Evolutionary conservation across 1,284 basidiomycete genomes (phyloP).

Genomic region (Grifola frondosa): DNA sequence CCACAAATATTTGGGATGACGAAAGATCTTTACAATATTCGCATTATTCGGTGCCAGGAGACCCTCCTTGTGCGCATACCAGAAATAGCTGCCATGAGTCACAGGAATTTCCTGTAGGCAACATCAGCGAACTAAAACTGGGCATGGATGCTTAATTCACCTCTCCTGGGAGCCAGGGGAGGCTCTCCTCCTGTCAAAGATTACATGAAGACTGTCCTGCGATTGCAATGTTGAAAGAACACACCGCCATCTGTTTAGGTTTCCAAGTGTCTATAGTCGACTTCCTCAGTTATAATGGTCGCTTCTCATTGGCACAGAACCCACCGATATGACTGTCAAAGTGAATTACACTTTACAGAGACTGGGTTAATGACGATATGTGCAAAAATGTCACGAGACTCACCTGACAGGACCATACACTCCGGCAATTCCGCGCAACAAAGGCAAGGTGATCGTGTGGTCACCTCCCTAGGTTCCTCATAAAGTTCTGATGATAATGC

Average conservation of each 20-base stretch:
- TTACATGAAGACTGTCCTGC: too few species aligned
- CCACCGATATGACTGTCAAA: slow-evolving; percentile 40
- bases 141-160: slow-evolving; percentile 5
- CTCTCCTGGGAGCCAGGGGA: slow-evolving; percentile 36
- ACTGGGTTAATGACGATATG: neutral
- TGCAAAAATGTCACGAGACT: neutral
- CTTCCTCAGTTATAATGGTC: too few species aligned
- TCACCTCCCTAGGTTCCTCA: slow-evolving; percentile 34
- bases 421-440: slow-evolving; percentile 35
- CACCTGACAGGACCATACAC: slow-evolving; percentile 38
- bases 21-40: slow-evolving; percentile 33
- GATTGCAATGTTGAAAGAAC: neutral
- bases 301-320: too few species aligned
- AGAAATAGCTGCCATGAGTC: slow-evolving; percentile 42
- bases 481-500: neutral
- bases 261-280: slow-evolving; percentile 31
- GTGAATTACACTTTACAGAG: slow-evolving; percentile 35
- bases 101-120: slow-evolving; percentile 30
- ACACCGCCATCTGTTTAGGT: slow-evolving; percentile 21
- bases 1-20: neutral
- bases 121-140: slow-evolving; percentile 1
- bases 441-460: slow-evolving; percentile 40
- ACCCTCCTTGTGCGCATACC: slow-evolving; percentile 39
- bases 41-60: slow-evolving; percentile 37
- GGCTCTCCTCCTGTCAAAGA: slow-evolving; percentile 16